Evolutionary conservation across 768 basidiomycete species (phyloP), one percentile per base, ranked within the genome.

Genomic region (Leccinum subgranulosum): DNA sequence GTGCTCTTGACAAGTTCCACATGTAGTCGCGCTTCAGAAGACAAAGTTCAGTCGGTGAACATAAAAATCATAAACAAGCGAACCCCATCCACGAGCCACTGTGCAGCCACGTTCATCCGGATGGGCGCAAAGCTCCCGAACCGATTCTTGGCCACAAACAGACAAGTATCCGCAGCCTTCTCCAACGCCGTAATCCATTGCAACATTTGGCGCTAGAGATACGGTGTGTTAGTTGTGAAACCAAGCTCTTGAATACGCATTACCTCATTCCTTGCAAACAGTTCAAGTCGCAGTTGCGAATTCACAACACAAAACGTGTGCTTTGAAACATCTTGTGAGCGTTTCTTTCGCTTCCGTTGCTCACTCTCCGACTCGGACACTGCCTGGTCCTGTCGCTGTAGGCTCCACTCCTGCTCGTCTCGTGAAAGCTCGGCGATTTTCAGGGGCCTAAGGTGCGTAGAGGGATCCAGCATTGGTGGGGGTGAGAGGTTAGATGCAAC

Each of bases 81-180:
- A 60, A 95, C 92, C 17, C 96, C 96, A 72, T 99, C 96, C 17
- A 98, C 94, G 3, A 99, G 84, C 96, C 96, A 99, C 66, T 98
- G 95, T 5, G 95, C 91, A 25, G 94, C 89, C 5, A 95, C 95
- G 66, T 98, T 95, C 64, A 90, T 73, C 31, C 96, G 82, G 53
- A 98, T 88, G 1, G 96, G 96, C 5, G 96, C 88, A 73, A 96
- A 99, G 58, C 92, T 94, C 58, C 86, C 90, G 69, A 97, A 98
- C n/a, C 95, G 78, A 70, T 98, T 94, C 34, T 77, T 78, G 15
- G 86, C 81, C 6, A 84, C 83, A 76, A 90, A 98, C 56, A 86
- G 84, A n/a, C 87, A 91, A 27, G 82, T 79, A 17, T 81, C 79
- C 1, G 91, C 86, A 27, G 87, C 86, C 58, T 85, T 85, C 69